Base-by-base conservation (phyloP, 116 monocot species). In the Papilionanthe hybrid region DNA sequence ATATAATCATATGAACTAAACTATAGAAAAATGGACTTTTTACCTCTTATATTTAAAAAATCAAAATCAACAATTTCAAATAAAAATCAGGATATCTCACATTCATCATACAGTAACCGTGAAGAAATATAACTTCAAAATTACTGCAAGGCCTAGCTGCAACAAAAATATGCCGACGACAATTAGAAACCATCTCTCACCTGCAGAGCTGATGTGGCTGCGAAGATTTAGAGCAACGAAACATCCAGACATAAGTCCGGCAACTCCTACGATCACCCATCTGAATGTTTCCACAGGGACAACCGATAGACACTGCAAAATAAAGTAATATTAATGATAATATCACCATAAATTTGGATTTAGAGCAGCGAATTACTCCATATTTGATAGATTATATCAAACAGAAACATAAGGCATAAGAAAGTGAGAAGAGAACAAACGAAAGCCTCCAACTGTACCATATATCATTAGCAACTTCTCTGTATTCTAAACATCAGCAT, bases 171-270 rank as follows among this genome's bases (percentile, higher is more conserved):
- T 94, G 18, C 83, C 96, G 42, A 88, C 90, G 25, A 96, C 94
- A 50, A 96, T 94, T 0, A 94, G 76, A 75, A 96, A 89, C 96
- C 96, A 96, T 69, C 90, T 85, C 82, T 94, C 94, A 1, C 96
- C 94, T 44, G 96, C 89, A 48, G 94, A 92, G 76, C 78, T 82
- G 75, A 97, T 96, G 77, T 96, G 96, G 7, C 83, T 83, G 12
- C 90, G 90, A 49, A 96, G 90, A 79, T 96, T 96, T 7, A 96
- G 79, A 9, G 96, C 90, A 76, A 96, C 90, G 72, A 96, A 96
- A 20, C 88, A 82, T 13, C 94, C 94, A 15, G 96, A 96, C 94
- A 92, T 94, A 77, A 96, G 93, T 22, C 94, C 96, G 1, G 94
- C 94, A 55, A 94, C 79, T 10, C 94, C 94, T 20, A 85, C 94